Evolutionary conservation across 2,329 filamentous ascomycete species (phyloP).

Genomic region (Plenodomus tracheiphilus): DNA sequence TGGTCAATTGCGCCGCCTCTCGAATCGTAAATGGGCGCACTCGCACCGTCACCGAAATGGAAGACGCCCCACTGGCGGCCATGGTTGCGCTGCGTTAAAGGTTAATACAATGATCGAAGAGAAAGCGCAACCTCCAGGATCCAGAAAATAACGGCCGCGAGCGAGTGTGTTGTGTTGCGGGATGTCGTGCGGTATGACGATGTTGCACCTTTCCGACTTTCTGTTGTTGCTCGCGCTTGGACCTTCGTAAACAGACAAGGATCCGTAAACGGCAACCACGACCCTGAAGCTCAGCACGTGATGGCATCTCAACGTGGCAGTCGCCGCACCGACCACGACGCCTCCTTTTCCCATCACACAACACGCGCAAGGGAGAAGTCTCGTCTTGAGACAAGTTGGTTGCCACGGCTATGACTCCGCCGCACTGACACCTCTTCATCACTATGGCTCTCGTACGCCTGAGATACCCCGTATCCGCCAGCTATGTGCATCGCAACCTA

Average conservation of each 20-base stretch:
- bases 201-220: constrained; percentile 14
- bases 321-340: constrained; percentile 4
- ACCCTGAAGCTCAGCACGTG: constrained; percentile 24
- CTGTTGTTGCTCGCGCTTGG: constrained; percentile 26
- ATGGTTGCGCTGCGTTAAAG: constrained; percentile 28
- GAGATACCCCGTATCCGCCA: no score
- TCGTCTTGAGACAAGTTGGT: neutral
- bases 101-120: constrained; percentile 6
- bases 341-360: neutral
- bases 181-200: constrained; percentile 28
- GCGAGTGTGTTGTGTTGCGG: constrained; percentile 19
- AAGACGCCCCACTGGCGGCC: constrained; percentile 52
- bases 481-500: no score
- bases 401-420: neutral
- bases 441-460: no score
- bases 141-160: constrained; percentile 11
- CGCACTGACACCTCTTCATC: neutral
- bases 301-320: constrained; percentile 4
- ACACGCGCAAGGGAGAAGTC: neutral
- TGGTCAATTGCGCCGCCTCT: constrained; percentile 88
- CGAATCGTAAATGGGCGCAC: constrained; percentile 75
- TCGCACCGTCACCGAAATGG: constrained; percentile 59
- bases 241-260: constrained; percentile 36
- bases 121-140: constrained; percentile 16
- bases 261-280: constrained; percentile 22